These are phyloP conservation scores for Aspergillus tanneri DNA, from an alignment of 2,329 filamentous ascomycete genomes.

Conservation along the genomic window DNA sequence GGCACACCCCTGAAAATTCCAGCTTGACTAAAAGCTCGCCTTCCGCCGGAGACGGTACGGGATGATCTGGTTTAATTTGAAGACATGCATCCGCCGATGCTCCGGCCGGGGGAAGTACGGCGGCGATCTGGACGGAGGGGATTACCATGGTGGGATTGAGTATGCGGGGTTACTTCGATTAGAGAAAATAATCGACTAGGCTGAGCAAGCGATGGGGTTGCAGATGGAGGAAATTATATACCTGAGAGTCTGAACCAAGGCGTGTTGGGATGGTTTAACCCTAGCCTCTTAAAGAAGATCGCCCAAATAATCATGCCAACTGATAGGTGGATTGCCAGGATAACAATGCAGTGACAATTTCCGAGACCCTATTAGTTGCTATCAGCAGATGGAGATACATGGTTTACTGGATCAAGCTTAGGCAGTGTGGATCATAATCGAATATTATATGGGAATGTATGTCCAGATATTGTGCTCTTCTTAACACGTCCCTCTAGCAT, in stretches of 20 bases:
- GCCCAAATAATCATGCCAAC: not conserved
- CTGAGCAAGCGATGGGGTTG: too few relatives aligned
- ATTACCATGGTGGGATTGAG: constrained; percentile 8
- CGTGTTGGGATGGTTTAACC: too few relatives aligned
- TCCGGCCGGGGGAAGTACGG: constrained; percentile 29
- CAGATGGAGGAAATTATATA: not conserved
- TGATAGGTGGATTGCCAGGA: not conserved
- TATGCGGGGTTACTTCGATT: not conserved
- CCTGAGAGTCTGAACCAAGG: too few relatives aligned
- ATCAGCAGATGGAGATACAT: not conserved
- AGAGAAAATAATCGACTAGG: not conserved
- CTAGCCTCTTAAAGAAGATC: not conserved
- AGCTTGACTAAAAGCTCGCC: constrained; percentile 49
- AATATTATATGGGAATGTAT: too few relatives aligned
- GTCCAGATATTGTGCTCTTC: too few relatives aligned
- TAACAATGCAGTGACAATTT: not conserved
- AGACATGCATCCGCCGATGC: constrained; percentile 21
- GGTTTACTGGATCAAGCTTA: too few relatives aligned
- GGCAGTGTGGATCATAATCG: not conserved
- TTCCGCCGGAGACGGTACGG: constrained; percentile 38
- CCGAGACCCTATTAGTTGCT: constrained; percentile 1
- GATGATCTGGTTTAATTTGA: constrained; percentile 25
- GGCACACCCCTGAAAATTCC: constrained; percentile 50
- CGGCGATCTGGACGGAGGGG: constrained; percentile 32
- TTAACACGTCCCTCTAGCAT: too few relatives aligned